Evolutionary conservation across 2,329 filamentous ascomycete species (phyloP), one percentile per base, ranked within the genome.

Genomic region (Trichoderma arundinaceum): DNA sequence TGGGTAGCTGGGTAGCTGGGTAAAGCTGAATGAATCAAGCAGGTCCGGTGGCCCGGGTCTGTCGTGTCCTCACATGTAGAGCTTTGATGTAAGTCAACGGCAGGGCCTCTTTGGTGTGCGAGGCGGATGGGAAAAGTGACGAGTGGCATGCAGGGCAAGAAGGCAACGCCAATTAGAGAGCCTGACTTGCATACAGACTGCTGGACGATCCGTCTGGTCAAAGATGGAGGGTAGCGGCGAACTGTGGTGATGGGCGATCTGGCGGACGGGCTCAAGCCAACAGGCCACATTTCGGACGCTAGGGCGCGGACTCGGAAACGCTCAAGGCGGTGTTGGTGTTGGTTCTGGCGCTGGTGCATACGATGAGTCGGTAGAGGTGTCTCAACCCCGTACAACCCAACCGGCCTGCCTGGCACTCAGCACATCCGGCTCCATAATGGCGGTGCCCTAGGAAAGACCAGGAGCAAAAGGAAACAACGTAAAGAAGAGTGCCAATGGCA

Each of bases 111-210:
- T 63, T 54, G 49, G 17, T 28, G 49, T 17, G 39, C 1, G 60
- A 46, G 28, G 17, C 7, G 41, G 49, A 63, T 17, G 13, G 38
- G 10, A 28, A 52, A 58, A 15, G 13, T 59, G 62, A 65, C 62
- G n/a, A 59, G 53, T 65, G 38, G 53, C 38, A 65, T 59, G 62
- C 62, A 65, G 62, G 51, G 53, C 53, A 65, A 58, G 48, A 54
- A 12, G 15, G 28, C 51, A 7, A 49, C 44, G 5, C 53, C 62
- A 59, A 59, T 35, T 46, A 65, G 53, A 17, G n/a, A 1, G 22
- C 35, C 46, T 52, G 51, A 46, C 62, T 65, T 65, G 53, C 62
- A 59, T 65, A 46, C 46, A 44, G 53, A 52, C 53, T 52, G 44
- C n/a, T 43, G 6, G 32, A 19, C 52, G 53, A 58, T 43, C 53